Evolutionary conservation across 768 basidiomycete species (phyloP).

Genomic region (Mycena maculata): DNA sequence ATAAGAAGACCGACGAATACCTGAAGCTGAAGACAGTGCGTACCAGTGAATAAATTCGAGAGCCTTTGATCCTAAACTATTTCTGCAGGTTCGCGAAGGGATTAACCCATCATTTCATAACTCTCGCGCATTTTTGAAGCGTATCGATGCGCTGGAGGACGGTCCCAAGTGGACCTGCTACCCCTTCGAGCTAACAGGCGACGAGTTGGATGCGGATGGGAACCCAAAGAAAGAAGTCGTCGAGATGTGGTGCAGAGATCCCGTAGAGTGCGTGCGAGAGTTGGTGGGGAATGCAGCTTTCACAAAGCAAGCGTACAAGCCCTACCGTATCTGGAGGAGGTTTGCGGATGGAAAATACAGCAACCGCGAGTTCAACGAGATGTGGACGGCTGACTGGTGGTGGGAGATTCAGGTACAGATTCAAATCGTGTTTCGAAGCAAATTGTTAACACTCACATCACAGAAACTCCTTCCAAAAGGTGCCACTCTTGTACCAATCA

Average conservation of each 20-base stretch:
- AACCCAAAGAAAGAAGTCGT: slow-evolving; percentile 23
- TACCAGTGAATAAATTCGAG: not conserved
- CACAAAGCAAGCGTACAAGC: slow-evolving; percentile 26
- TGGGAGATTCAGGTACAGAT: too few relatives aligned
- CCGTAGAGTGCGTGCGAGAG: slow-evolving; percentile 39
- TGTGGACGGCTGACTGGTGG: too few relatives aligned
- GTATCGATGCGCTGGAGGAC: slow-evolving; percentile 34
- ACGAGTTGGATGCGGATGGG: slow-evolving; percentile 24
- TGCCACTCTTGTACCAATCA: too few relatives aligned
- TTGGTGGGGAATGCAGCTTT: slow-evolving; percentile 44
- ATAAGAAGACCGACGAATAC: slow-evolving; percentile 43
- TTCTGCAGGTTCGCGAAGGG: not conserved
- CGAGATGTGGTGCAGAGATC: slow-evolving; percentile 41
- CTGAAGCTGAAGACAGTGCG: slow-evolving; percentile 36
- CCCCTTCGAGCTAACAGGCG: slow-evolving; percentile 31
- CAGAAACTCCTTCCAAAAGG: too few relatives aligned
- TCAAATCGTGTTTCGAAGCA: too few relatives aligned
- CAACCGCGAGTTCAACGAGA: too few relatives aligned
- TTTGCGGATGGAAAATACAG: not conserved
- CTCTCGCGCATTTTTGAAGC: slow-evolving; percentile 28
- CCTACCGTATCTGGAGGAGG: too few relatives aligned
- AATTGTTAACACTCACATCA: too few relatives aligned
- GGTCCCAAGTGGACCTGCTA: slow-evolving; percentile 40
- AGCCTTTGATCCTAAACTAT: not conserved
- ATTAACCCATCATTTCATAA: slow-evolving; percentile 16